Conservation (phyloP, 1,139 yeast genomes). For the Lodderomyces theae region DNA sequence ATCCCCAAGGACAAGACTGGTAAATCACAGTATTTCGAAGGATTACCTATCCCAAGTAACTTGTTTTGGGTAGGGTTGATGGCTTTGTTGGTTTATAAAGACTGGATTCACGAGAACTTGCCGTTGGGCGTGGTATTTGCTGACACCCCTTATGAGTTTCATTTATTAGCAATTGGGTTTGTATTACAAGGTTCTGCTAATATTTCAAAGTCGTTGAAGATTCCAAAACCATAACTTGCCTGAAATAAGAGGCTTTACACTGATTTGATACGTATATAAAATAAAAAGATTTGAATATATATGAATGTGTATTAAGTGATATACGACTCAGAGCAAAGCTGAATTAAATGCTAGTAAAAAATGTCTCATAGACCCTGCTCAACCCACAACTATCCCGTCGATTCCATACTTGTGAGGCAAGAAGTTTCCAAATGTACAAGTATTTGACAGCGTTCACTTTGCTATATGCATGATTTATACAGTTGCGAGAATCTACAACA, state of each 20-base stretch:
- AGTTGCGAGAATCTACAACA: slow-evolving; percentile 43
- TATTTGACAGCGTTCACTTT: slow-evolving; percentile 63
- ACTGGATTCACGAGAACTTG: slow-evolving; percentile 45
- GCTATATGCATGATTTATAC: slow-evolving; percentile 50
- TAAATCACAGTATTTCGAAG: slow-evolving; percentile 84
- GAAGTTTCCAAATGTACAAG: too few species aligned
- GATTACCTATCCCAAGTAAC: slow-evolving; percentile 92
- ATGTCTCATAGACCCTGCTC: too few species aligned
- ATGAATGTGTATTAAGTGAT: too few species aligned
- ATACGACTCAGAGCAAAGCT: too few species aligned
- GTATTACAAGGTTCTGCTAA: slow-evolving; percentile 83
- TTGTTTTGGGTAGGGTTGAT: slow-evolving; percentile 68
- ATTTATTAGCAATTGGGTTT: slow-evolving; percentile 64
- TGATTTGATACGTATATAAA: too few species aligned
- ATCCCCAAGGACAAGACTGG: slow-evolving; percentile 86
- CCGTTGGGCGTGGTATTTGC: slow-evolving; percentile 64
- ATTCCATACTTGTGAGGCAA: too few species aligned
- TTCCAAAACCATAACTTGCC: slow-evolving; percentile 77
- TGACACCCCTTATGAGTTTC: slow-evolving; percentile 67
- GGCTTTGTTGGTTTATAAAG: slow-evolving; percentile 61
- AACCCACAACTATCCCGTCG: too few species aligned
- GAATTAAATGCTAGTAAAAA: too few species aligned
- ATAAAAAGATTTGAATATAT: too few species aligned
- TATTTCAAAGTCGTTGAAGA: slow-evolving; percentile 84
- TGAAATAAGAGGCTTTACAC: too few species aligned